Base-by-base conservation (phyloP, 306 rosid genomes). In the Styphnolobium japonicum region DNA sequence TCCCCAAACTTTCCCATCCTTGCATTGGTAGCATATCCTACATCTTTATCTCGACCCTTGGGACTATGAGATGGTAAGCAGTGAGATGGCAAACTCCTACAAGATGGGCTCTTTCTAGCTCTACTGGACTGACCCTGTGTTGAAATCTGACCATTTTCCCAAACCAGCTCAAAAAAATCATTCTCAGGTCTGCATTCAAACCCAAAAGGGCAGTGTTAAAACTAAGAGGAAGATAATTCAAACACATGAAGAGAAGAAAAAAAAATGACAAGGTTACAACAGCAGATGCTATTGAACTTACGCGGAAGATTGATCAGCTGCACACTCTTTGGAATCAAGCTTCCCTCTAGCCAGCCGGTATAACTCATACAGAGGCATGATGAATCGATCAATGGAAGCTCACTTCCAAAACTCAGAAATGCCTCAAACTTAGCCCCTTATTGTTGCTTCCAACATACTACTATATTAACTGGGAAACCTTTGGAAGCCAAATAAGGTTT, bases 301-400 rank as follows among this genome's bases (percentile, higher is more conserved):
- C 99, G 81, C 83, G 21, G 89, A 81, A 72, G 88, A 79, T 73
- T 56, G 87, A 83, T 87, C 92, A 16, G 75, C 60, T 51, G 81
- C 71, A 79, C 60, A 61, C 46, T 92, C 97, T 62, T 69, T 52
- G 8, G 89, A 71, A 69, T 86, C 92, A 78, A 88, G 82, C 67
- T 86, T 89, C 62, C 86, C 88, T 83, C 87, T 86, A 46, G 91
- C 85, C 78, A 90, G 62, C 66, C 92, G 91, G 82, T 87, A 91
- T 34, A 93, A 87, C 88, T 95, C 98, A 42, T 92, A 90, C 16
- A 95, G 77, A 86, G 99, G 98, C 99, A 95, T 93, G 83, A 16
- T 80, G 80, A 63, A 56, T 23, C 49, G 67, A 78, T 63, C 70
- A 61, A 65, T 52, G 76, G 72, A 82, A 83, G 76, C 82, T 58